Conservation (phyloP, 2,329 filamentous ascomycete genomes). For the Cytospora leucostoma region DNA sequence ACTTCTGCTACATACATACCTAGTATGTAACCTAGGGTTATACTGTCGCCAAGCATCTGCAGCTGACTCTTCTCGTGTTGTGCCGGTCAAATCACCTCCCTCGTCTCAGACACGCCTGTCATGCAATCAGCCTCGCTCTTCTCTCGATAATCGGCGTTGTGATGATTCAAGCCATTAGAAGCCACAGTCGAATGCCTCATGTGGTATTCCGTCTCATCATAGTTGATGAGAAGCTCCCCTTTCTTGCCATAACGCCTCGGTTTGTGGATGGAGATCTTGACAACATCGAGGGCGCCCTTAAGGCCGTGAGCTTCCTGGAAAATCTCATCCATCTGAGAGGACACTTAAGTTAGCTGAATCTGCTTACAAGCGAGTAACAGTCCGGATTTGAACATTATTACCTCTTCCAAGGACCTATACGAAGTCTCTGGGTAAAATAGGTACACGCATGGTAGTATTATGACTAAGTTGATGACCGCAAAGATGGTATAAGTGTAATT, state of each 20-base stretch:
- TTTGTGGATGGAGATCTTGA: conserved; percentile 47
- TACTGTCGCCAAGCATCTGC: no score
- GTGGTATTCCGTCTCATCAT: conserved; percentile 39
- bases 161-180: not conserved
- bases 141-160: not conserved
- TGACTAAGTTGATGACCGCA: conserved; percentile 63
- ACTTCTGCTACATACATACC: no score
- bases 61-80: not conserved
- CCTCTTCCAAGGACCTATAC: conserved; percentile 64
- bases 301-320: conserved; percentile 57
- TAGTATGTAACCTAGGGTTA: no score
- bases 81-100: not conserved
- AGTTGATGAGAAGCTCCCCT: conserved; percentile 56
- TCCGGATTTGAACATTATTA: conserved; percentile 33
- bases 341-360: not conserved
- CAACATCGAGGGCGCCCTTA: conserved; percentile 44
- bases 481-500: conserved; percentile 68
- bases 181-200: conserved; percentile 1
- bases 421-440: conserved; percentile 68
- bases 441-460: conserved; percentile 59
- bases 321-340: conserved; percentile 57
- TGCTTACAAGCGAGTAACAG: not conserved
- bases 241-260: conserved; percentile 60
- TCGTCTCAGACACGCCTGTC: conserved; percentile 7
- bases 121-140: conserved; percentile 6